These are phyloP conservation scores for Naganishia cerealis DNA, from an alignment of 1,284 basidiomycete genomes.

Conservation along the genomic window DNA sequence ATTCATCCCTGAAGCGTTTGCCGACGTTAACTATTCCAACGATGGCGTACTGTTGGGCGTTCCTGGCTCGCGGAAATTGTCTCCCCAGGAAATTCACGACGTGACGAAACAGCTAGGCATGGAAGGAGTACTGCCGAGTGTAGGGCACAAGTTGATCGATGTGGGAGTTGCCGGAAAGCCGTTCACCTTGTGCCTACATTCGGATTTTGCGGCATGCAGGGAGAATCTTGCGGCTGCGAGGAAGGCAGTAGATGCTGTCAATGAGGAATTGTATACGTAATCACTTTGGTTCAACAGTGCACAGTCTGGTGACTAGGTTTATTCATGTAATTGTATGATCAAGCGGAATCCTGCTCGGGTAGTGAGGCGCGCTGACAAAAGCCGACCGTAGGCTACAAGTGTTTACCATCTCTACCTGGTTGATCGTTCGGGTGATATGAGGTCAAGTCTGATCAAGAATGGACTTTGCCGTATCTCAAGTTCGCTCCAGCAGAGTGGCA, in stretches of 20 bases:
- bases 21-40: constrained; percentile 45
- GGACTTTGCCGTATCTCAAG: too few relatives aligned
- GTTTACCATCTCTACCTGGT: too few relatives aligned
- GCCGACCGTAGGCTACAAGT: too few relatives aligned
- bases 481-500: too few relatives aligned
- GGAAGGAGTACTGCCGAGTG: constrained; percentile 38
- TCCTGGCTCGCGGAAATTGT: constrained; percentile 39
- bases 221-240: constrained; percentile 36
- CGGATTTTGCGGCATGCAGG: constrained; percentile 36
- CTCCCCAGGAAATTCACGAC: constrained; percentile 38
- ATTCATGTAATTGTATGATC: background rate
- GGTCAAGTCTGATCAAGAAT: too few relatives aligned
- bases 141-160: constrained; percentile 37
- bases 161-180: constrained; percentile 38
- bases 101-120: constrained; percentile 34
- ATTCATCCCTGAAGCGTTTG: constrained; percentile 47
- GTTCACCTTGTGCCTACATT: constrained; percentile 43
- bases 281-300: background rate
- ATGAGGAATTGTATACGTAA: constrained; percentile 37
- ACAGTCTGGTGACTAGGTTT: background rate
- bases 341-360: too few relatives aligned
- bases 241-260: constrained; percentile 39
- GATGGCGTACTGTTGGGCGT: constrained; percentile 44
- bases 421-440: too few relatives aligned
- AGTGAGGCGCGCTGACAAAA: too few relatives aligned